Base-by-base conservation (phyloP, 2,329 filamentous ascomycete species). In the Fusarium coicis region DNA sequence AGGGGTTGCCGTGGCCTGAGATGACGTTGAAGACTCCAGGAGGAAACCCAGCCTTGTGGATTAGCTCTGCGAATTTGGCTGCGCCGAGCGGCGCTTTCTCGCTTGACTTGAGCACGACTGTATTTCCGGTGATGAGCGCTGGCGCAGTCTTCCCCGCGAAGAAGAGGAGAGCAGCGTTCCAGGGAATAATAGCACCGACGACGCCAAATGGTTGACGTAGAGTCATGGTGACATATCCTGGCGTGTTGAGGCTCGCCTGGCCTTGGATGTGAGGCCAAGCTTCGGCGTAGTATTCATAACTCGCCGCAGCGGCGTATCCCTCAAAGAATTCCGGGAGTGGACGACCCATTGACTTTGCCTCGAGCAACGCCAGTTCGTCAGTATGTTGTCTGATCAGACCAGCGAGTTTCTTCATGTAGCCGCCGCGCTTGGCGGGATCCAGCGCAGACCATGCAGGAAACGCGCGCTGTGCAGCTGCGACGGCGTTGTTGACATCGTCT, bases 1-100 rank as follows among this genome's bases (percentile, higher is more conserved):
- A 89, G 46, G 89, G 89, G 21, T 86, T 84, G 6, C 93, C 93
- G 71, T 91, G 87, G 3, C 93, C 93, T 54, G 92, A 93, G 32
- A 95, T 77, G 62, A 95, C 86, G 79, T 94, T 95, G 76, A 95
- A 84, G 14, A 94, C 92, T 37, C 93, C 93, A 0, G 92, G 88
- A 4, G 93, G 93, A 77, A 95, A 94, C 0, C 93, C 93, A 6
- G 92, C 92, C 74, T 94, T 86, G 68, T 89, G 87, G 69, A 94
- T 86, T 21, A 95, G 83, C 37, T 88, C 88, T 2, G 81, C 82
- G 3, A 84, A 34, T 4, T 74, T 76, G 15, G 65, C 73, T 7
- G 66, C 60, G 5, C 62, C 68, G 10, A 76, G 68, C 2, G 74
- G 74, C 10, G 74, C 71, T 23, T 76, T 76, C 16, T 76, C 74